Evolutionary conservation across 192 early-diverging fungal genomes (phyloP), one percentile per base, ranked within the genome.

Genomic region (Coemansia sp.): DNA sequence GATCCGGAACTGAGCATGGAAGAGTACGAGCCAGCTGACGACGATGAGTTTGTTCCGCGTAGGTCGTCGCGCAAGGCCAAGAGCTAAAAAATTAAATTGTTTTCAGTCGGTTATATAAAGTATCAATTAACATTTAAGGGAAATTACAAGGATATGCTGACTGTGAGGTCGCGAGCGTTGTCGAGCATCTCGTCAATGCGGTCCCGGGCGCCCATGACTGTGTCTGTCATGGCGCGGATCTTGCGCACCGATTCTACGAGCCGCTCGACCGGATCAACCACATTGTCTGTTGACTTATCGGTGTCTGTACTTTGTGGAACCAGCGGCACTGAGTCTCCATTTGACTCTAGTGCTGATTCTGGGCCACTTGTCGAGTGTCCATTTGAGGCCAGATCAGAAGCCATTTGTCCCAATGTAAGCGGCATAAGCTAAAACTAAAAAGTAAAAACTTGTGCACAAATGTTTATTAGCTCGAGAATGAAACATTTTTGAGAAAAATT

Each of bases 171-270:
- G 1, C 54, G 58, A 31, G 56, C 58, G 4, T 68, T 24, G 4
- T 71, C 61, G 0, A 59, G 47, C 2, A 64, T 69, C 21, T 78
- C 70, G 51, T 73, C 76, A 1, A 78, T 78, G 3, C 70, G 58
- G 1, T 17, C 31, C 3, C 70, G 70, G 7, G 76, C 69, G 26
- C 73, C 76, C 10, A 69, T 64, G 28, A 88, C 89, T 57, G 82
- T 73, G 59, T 84, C 82, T 14, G 86, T 83, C 66, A 73, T 83
- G 37, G 82, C 85, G 63, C 88, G 86, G 73, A 87, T 87, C 66
- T 85, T 86, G 67, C 88, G 83, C 21, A 84, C 86, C 18, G 64
- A 75, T 40, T 67, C 60, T 15, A 85, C 82, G 18, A 87, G 85
- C 3, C 76, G 46, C 24, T 73, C 75, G 60, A 89, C 84, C 15